Evolutionary conservation across 192 early-diverging fungal genomes (phyloP), one percentile per base, ranked within the genome.

Genomic region (Coemansia pectinata): DNA sequence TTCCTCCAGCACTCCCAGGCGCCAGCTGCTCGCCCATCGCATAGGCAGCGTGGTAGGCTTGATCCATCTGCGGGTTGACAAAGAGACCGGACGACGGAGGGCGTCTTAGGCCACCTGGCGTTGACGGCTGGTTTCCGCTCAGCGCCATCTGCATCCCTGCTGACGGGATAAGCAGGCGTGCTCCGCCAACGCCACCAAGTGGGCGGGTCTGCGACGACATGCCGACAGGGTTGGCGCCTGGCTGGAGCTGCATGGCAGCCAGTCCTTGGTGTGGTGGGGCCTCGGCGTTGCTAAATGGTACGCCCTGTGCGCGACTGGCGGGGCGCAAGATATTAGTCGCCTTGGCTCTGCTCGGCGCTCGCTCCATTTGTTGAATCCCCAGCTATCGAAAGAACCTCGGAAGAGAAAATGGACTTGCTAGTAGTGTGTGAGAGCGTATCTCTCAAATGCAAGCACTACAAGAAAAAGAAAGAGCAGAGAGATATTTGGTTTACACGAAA

Each of bases 271-370:
- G 40, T 52, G 65, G 52, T 14, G 76, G 52, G 5, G 67, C 63
- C n/a, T 66, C 70, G 44, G 69, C 55, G 57, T 53, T 65, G 0
- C 62, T 53, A 21, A 61, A 65, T 11, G 65, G 14, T 6, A 64
- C 57, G 3, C 72, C 69, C 62, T 83, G 80, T 4, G 80, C 80
- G 19, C 80, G 72, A 66, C 80, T 83, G 48, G 74, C 60, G 21
- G 80, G 80, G 12, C 80, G 72, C 64, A 83, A 34, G 39, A 83
- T 78, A 34, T 83, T 83, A 21, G 80, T 72, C n/a, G 80, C 80
- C 67, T 78, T 77, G 42, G 80, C 80, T 69, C 80, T 71, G 63
- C 76, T 78, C 10, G 80, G 80, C 17, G 75, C 76, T 21, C 80
- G 71, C 33, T 83, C 80, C 80, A 83, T 83, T 66, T 41, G 27